phyloP scores from a whole-genome alignment of 2,329 filamentous ascomycete genomes.

The Penicillium hesseltinei region DNA sequence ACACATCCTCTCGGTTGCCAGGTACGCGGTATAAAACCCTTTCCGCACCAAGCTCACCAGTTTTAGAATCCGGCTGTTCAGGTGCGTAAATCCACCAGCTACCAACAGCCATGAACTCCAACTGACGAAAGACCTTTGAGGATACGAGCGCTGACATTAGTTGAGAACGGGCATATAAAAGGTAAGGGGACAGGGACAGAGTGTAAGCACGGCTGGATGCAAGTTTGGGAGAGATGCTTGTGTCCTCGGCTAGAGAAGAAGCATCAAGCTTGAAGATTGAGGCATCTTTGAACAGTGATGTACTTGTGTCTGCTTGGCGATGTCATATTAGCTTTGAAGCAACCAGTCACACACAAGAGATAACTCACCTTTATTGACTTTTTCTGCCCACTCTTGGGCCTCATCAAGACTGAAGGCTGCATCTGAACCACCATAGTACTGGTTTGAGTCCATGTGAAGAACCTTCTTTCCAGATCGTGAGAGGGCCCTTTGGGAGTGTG shows the following conservation, averaged over 20 bases:
- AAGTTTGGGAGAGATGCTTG: slow-evolving; percentile 19
- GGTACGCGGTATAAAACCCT: slow-evolving; percentile 67
- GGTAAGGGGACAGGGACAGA: slow-evolving; percentile 77
- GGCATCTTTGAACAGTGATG: slow-evolving; percentile 42
- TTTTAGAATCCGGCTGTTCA: slow-evolving; percentile 17
- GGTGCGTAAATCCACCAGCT: slow-evolving; percentile 75
- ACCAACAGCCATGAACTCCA: slow-evolving; percentile 91
- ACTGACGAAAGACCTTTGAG: slow-evolving; percentile 80
- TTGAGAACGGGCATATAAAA: slow-evolving; percentile 79
- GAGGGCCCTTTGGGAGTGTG: slow-evolving; percentile 66
- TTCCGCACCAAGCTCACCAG: slow-evolving; percentile 21
- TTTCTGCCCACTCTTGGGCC: slow-evolving; percentile 69
- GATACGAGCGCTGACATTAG: slow-evolving; percentile 81
- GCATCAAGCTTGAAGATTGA: slow-evolving; percentile 26
- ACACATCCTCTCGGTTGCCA: slow-evolving; percentile 87
- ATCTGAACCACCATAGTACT: slow-evolving; percentile 83
- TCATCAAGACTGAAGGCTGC: slow-evolving; percentile 84
- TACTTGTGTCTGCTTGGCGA: slow-evolving; percentile 32
- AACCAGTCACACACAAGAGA: slow-evolving; percentile 11
- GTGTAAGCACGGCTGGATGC: slow-evolving; percentile 70
- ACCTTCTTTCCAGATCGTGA: slow-evolving; percentile 90
- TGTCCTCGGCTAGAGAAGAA: not conserved
- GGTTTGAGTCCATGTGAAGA: slow-evolving; percentile 82
- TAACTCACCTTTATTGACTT: slow-evolving; percentile 40
- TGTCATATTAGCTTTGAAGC: slow-evolving; percentile 21